These are phyloP conservation scores for Onygena corvina DNA, from an alignment of 2,329 filamentous ascomycete genomes.

Conservation along the genomic window DNA sequence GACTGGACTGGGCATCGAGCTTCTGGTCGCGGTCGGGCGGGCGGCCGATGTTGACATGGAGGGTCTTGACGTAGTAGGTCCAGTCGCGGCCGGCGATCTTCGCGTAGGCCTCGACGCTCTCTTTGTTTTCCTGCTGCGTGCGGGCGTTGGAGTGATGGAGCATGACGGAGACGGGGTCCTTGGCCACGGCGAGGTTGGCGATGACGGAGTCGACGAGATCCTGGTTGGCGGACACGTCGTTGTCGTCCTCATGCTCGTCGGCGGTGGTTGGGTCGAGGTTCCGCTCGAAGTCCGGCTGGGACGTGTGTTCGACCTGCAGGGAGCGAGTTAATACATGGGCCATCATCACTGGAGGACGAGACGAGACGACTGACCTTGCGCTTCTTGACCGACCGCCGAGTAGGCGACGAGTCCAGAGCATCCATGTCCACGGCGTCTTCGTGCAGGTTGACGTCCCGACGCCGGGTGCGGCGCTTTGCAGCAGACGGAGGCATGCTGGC, in stretches of 20 bases:
- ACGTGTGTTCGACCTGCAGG: constrained; percentile 24
- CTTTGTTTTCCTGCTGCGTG: constrained; percentile 30
- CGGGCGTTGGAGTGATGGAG: constrained; percentile 36
- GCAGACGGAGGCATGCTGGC: constrained; percentile 29
- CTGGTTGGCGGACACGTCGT: constrained; percentile 32
- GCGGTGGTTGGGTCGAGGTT: constrained; percentile 27
- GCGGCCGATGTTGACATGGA: constrained; percentile 39
- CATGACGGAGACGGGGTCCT: constrained; percentile 35
- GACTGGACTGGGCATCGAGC: constrained; percentile 35
- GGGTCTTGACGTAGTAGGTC: constrained; percentile 42
- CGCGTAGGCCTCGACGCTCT: constrained; percentile 39
- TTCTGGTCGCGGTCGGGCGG: constrained; percentile 36
- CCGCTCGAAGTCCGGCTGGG: constrained; percentile 24
- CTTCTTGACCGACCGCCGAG: constrained; percentile 37
- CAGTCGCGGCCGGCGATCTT: constrained; percentile 41
- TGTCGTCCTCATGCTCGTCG: constrained; percentile 34
- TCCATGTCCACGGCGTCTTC: constrained; percentile 34
- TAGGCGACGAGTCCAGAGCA: constrained; percentile 37
- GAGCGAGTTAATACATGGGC: neutral
- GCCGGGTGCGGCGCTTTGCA: constrained; percentile 35
- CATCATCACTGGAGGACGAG: constrained; percentile 7
- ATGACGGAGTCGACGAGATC: constrained; percentile 39
- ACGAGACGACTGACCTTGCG: constrained; percentile 33
- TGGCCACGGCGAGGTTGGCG: constrained; percentile 33
- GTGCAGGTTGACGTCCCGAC: constrained; percentile 35